These are phyloP conservation scores for Candida berthetii DNA, from an alignment of 805 yeast species.

Conservation along the genomic window DNA sequence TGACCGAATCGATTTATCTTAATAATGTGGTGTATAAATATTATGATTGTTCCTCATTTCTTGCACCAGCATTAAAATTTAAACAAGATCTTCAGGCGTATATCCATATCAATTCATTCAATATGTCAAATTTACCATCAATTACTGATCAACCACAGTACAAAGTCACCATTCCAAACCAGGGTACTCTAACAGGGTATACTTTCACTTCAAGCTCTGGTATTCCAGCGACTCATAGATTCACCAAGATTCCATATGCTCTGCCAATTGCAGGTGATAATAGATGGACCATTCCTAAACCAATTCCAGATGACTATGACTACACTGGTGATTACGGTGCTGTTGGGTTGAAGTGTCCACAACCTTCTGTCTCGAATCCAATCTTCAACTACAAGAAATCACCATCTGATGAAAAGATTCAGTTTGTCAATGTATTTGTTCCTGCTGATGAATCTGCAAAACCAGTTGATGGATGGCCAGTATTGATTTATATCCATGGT, in stretches of 20 bases:
- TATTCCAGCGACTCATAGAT: conserved; percentile 19
- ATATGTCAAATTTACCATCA: no score
- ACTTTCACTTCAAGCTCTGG: conserved; percentile 6
- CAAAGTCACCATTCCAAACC: conserved; percentile 13
- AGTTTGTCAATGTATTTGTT: conserved; percentile 30
- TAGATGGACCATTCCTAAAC: conserved; percentile 27
- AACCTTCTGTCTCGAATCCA: conserved; percentile 26
- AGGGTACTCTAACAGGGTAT: conserved; percentile 24
- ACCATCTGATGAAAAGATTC: conserved; percentile 25
- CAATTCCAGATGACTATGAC: conserved; percentile 26
- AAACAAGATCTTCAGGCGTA: no score
- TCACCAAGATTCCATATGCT: conserved; percentile 28
- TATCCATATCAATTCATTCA: no score
- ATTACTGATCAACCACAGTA: no score
- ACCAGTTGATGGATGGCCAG: conserved; percentile 37
- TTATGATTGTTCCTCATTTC: no score
- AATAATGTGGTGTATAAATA: no score
- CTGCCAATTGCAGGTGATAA: conserved; percentile 23
- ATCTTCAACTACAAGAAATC: conserved; percentile 13
- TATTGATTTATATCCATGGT: conserved; percentile 34
- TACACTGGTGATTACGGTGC: conserved; percentile 32
- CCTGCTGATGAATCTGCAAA: conserved; percentile 24
- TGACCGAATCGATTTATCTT: no score
- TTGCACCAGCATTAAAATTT: no score
- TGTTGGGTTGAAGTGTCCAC: conserved; percentile 30